Evolutionary conservation across 2,329 filamentous ascomycete genomes (phyloP).

Genomic region (Diaporthe helianthi): DNA sequence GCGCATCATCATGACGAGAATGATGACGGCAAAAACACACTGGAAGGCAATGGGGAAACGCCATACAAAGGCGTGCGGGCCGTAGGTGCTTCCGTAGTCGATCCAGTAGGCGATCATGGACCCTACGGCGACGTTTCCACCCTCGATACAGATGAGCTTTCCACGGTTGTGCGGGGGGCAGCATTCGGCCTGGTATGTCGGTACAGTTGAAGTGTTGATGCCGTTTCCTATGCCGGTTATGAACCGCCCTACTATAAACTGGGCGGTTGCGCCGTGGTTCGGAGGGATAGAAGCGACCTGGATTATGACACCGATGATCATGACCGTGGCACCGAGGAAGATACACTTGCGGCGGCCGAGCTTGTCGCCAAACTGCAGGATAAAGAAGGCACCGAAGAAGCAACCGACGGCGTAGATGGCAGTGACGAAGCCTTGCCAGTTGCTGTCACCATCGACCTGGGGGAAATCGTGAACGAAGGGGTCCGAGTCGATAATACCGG

Average conservation of each 20-base stretch:
- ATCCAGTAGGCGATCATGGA: constrained; percentile 53
- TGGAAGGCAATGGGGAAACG: constrained; percentile 51
- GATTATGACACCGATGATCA: constrained; percentile 63
- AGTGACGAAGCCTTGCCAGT: constrained; percentile 47
- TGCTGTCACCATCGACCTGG: constrained; percentile 42
- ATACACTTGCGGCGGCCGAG: constrained; percentile 63
- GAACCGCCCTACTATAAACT: constrained; percentile 57
- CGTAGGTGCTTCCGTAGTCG: constrained; percentile 48
- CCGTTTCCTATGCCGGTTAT: constrained; percentile 59
- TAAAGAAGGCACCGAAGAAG: constrained; percentile 49
- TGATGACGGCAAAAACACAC: constrained; percentile 52
- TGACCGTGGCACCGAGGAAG: constrained; percentile 58
- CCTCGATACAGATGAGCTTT: constrained; percentile 65
- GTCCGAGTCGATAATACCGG: constrained; percentile 30
- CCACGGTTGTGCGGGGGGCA: constrained; percentile 61
- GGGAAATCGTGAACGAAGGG: constrained; percentile 39
- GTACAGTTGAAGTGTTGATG: constrained; percentile 55
- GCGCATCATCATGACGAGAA: constrained; percentile 47
- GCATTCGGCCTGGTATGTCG: constrained; percentile 51
- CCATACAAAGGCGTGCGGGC: constrained; percentile 46
- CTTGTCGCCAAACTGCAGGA: constrained; percentile 55
- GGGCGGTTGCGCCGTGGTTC: constrained; percentile 52
- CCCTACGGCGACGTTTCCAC: constrained; percentile 51
- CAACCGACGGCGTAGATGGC: constrained; percentile 53
- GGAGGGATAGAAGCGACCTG: constrained; percentile 58